Evolutionary conservation across 1,139 yeast genomes (phyloP), one percentile per base, ranked within the genome.

Genomic region (Pichia sp.): DNA sequence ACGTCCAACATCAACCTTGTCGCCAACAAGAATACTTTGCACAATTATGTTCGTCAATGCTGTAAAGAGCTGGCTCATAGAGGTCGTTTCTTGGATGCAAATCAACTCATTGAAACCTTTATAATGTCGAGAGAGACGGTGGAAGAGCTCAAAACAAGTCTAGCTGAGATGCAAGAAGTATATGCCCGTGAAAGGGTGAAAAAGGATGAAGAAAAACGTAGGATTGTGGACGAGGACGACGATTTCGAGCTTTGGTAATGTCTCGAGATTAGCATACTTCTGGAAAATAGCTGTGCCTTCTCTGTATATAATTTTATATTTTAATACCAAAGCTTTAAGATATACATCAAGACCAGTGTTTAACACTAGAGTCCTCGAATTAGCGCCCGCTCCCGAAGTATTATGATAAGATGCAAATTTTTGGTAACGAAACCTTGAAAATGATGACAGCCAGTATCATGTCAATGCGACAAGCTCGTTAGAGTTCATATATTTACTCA

Each of bases 401-500:
- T n/a, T n/a, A n/a, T n/a, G n/a, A n/a, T n/a, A n/a, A n/a, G n/a
- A n/a, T n/a, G n/a, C n/a, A n/a, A n/a, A n/a, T n/a, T n/a, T n/a
- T n/a, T n/a, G n/a, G n/a, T n/a, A n/a, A n/a, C n/a, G n/a, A n/a
- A n/a, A n/a, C n/a, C n/a, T n/a, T n/a, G n/a, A n/a, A n/a, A n/a
- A n/a, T n/a, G n/a, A n/a, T n/a, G n/a, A n/a, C n/a, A n/a, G n/a
- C n/a, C n/a, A n/a, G n/a, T n/a, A n/a, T 24, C 4, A 12, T 9
- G 14, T n/a, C 7, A 17, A 18, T 30, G 28, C 33, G 27, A 58
- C 61, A 42, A 87, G 66, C 51, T 84, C 88, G 58, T 88, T 91
- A 35, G 67, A 69, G 30, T 77, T 78, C 71, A 82, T 71, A 60
- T 82, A 83, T 45, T 93, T 68, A 44, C 95, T 82, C 29, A 79